These are phyloP conservation scores for Diplodia corticola DNA, from an alignment of 2,329 filamentous ascomycete genomes.

Conservation along the genomic window DNA sequence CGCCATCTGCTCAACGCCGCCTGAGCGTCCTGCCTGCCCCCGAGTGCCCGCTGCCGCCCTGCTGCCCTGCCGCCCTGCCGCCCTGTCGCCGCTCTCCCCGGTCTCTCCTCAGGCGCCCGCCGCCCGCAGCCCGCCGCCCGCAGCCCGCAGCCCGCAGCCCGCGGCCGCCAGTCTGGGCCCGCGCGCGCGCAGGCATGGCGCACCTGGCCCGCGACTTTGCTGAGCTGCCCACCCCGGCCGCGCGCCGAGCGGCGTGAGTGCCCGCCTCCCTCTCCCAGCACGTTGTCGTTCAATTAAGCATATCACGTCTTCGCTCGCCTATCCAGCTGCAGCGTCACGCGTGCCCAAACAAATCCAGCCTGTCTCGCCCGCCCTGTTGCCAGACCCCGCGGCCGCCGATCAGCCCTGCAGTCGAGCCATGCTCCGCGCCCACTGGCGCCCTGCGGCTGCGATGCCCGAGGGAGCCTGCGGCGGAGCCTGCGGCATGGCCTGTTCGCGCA, in stretches of 20 bases:
- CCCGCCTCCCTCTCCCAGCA: not conserved
- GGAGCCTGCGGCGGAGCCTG: too few species aligned
- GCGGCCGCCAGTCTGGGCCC: constrained; percentile 3
- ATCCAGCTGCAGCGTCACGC: constrained; percentile 4
- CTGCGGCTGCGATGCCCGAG: not conserved
- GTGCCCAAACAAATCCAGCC: not conserved
- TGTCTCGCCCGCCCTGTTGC: constrained; percentile 1
- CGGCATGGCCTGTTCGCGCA: not conserved
- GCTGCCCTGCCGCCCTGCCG: too few species aligned
- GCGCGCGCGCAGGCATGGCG: constrained; percentile 18
- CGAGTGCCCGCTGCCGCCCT: not conserved
- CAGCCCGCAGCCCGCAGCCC: not conserved
- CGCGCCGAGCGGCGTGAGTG: constrained; percentile 20
- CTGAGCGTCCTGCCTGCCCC: not conserved
- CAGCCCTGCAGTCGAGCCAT: not conserved
- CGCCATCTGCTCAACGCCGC: not conserved
- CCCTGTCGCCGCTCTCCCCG: too few species aligned
- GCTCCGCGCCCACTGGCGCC: not conserved
- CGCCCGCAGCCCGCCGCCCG: not conserved
- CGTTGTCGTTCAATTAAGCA: constrained; percentile 18
- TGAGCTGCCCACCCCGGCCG: constrained; percentile 16
- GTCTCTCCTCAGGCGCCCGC: not conserved
- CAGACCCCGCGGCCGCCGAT: not conserved
- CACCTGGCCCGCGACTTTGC: constrained; percentile 18
- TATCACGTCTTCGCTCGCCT: constrained; percentile 17